phyloP scores from a whole-genome alignment of 1,284 basidiomycete genomes.

The Moesziomyces globuligerus region DNA sequence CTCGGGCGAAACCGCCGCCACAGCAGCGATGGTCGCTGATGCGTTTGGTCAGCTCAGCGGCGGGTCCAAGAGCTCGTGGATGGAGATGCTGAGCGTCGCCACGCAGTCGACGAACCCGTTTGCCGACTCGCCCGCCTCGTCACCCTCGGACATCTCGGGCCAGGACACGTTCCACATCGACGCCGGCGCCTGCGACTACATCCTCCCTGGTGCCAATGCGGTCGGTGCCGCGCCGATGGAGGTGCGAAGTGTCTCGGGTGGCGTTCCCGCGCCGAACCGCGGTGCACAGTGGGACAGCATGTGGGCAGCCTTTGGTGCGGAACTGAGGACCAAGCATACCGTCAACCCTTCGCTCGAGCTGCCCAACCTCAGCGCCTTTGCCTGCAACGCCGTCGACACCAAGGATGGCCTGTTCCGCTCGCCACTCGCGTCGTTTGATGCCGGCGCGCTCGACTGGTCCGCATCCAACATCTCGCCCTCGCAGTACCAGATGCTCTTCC shows the following conservation, averaged over 20 bases:
- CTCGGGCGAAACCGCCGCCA: constrained; percentile 9
- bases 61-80: constrained; percentile 33
- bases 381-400: constrained; percentile 17
- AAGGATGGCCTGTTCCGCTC: constrained; percentile 15
- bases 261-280: constrained; percentile 2
- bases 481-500: constrained; percentile 32
- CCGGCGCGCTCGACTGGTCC: constrained; percentile 40
- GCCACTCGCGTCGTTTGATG: constrained; percentile 27
- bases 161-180: constrained; percentile 37
- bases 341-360: background rate
- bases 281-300: constrained; percentile 23
- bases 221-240: constrained; percentile 3
- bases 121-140: constrained; percentile 31
- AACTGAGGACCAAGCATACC: constrained; percentile 18
- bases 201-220: background rate
- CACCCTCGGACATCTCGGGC: constrained; percentile 27
- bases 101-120: constrained; percentile 33
- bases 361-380: constrained; percentile 23
- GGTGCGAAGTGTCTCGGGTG: constrained; percentile 2
- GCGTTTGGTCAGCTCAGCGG: constrained; percentile 3
- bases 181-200: constrained; percentile 41
- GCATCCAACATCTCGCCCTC: constrained; percentile 16
- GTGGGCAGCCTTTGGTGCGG: constrained; percentile 23
- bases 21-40: constrained; percentile 1
- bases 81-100: constrained; percentile 46